A percentile compares a stretch with the other conserved stretches of the same genome.
Conservation (phyloP, 441 rosid species). For the Croton laevigatus region DNA sequence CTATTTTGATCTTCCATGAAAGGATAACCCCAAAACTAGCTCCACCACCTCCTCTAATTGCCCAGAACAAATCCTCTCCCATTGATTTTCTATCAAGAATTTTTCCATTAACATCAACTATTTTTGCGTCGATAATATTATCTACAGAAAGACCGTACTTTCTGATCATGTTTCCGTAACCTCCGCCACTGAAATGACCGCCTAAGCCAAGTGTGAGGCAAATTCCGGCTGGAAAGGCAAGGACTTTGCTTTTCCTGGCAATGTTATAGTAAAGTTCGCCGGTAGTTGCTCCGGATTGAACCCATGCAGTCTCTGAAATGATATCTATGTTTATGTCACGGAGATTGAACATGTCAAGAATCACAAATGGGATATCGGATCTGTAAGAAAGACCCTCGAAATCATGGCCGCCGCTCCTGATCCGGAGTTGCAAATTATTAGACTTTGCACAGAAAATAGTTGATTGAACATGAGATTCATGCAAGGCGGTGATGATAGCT, state of each 20-base stretch:
- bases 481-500: constrained; percentile 44
- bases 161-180: constrained; percentile 51
- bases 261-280: constrained; percentile 56
- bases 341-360: constrained; percentile 55
- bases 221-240: constrained; percentile 59
- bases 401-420: constrained; percentile 61
- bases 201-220: constrained; percentile 60
- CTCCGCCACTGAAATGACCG: constrained; percentile 59
- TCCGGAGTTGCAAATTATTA: neutral
- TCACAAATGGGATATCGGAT: constrained; percentile 39
- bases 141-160: constrained; percentile 52
- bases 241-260: constrained; percentile 41
- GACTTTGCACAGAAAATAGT: constrained; percentile 21
- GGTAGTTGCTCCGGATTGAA: constrained; percentile 53
- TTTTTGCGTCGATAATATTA: constrained; percentile 32
- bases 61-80: neutral
- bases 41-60: neutral
- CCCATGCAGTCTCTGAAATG: constrained; percentile 47
- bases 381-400: constrained; percentile 59
- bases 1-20: constrained; percentile 5
- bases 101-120: neutral
- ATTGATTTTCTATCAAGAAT: neutral
- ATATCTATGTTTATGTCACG: constrained; percentile 34
- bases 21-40: constrained; percentile 1
- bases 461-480: constrained; percentile 47